Evolutionary conservation across 176 grass and related monocot genomes (phyloP), one percentile per base, ranked within the genome.

Genomic region (Rhynchospora pubera): DNA sequence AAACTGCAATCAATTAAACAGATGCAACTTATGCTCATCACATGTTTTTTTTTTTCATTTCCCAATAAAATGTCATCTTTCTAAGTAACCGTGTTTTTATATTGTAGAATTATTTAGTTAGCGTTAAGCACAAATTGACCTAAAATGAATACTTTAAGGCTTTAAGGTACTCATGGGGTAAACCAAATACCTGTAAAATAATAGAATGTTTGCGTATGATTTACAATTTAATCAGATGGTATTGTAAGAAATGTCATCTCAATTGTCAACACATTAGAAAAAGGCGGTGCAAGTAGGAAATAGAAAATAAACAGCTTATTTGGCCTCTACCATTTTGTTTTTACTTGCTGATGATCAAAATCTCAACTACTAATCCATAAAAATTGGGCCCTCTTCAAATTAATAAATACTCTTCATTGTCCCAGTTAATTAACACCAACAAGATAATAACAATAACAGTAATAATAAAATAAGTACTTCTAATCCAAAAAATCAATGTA

Each of bases 1-100:
- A 93, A 82, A 87, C 91, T 93, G 90, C 39, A 79, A 21, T 32
- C 79, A 16, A 16, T 30, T 85, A 12, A 52, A 52, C 56, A 80
- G 3, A 84, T 81, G 26, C 43, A 65, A 46, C 65, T 65, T 65
- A 68, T 69, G 28, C 23, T 42, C 18, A 51, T 71, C 4, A 73
- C 30, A n/a, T 39, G 12, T 57, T 71, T 57, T 32, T 3, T n/a
- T n/a, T 82, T 15, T 53, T 12, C n/a, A n/a, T 22, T 16, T 47
- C 22, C 55, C 12, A 79, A 56, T 57, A 56, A n/a, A 69, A 83
- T 13, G 23, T 30, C 71, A 30, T 73, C 2, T 11, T 73, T 24
- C 2, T 24, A 47, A 24, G 48, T 22, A 73, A 73, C 45, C 19
- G 50, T 22, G 7, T 44, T 73, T 73, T 24, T 9, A 51, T 73